Conservation (phyloP, 2,329 filamentous ascomycete species). For the Penicillium sp. region DNA sequence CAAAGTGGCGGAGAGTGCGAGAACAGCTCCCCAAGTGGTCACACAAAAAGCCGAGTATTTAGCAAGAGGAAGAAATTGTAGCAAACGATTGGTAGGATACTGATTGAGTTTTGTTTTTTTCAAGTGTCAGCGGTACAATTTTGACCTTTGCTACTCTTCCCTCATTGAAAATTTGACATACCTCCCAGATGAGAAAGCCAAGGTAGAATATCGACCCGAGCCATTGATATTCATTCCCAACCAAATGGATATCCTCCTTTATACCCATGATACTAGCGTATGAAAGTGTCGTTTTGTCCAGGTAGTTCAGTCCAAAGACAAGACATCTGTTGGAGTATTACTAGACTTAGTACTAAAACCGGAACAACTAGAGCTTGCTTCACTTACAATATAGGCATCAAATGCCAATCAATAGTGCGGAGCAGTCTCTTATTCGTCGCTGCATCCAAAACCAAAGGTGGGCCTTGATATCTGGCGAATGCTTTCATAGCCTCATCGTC, state of each 20-base stretch:
- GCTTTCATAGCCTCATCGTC: constrained; percentile 56
- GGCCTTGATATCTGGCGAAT: constrained; percentile 42
- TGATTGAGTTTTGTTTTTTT: neutral
- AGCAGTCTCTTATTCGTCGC: constrained; percentile 53
- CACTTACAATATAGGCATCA: constrained; percentile 45
- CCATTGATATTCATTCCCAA: neutral
- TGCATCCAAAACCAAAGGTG: constrained; percentile 49
- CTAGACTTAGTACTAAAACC: neutral
- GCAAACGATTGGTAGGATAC: neutral
- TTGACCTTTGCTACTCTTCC: neutral
- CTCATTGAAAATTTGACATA: neutral
- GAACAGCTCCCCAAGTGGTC: neutral
- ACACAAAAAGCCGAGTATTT: neutral
- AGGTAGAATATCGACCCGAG: neutral
- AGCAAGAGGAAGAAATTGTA: neutral
- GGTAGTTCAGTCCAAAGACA: neutral
- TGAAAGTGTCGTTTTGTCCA: neutral
- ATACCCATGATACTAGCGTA: neutral
- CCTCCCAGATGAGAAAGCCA: neutral
- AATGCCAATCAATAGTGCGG: constrained; percentile 54
- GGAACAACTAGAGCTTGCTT: neutral
- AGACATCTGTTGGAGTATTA: neutral
- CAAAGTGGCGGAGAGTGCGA: neutral
- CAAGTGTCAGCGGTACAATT: neutral
- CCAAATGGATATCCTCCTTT: neutral